These are phyloP conservation scores for Colletotrichum sp. DNA, from an alignment of 2,329 filamentous ascomycete genomes.

Conservation along the genomic window DNA sequence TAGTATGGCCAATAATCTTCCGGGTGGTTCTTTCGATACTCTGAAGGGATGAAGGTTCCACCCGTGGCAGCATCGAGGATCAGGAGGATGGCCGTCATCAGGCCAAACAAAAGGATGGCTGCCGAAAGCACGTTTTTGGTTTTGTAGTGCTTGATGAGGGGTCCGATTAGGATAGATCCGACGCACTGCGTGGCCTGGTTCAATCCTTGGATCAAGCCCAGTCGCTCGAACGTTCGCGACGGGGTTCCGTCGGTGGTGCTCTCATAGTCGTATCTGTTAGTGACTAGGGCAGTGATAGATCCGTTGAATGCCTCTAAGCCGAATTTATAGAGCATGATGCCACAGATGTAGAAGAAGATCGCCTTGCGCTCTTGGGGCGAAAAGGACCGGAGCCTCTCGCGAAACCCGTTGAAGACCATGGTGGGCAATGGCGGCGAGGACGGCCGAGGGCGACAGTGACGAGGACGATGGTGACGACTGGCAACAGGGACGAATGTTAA, in stretches of 20 bases:
- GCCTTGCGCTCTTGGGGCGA: constrained; percentile 45
- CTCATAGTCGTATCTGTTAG: constrained; percentile 49
- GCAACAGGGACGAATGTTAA: neutral
- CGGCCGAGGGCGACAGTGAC: neutral
- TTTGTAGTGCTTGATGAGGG: constrained; percentile 51
- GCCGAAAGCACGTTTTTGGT: constrained; percentile 49
- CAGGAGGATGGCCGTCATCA: constrained; percentile 52
- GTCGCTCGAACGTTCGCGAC: constrained; percentile 45
- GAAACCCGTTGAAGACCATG: neutral
- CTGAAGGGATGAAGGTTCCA: constrained; percentile 42
- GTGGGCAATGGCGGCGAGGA: neutral
- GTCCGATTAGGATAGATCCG: constrained; percentile 55
- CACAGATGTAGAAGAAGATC: constrained; percentile 50
- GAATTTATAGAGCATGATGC: constrained; percentile 59
- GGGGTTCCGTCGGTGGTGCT: neutral
- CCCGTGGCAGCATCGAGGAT: constrained; percentile 54
- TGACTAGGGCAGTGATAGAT: constrained; percentile 52
- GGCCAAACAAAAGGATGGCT: constrained; percentile 48
- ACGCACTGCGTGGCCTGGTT: constrained; percentile 57
- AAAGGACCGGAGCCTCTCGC: constrained; percentile 23
- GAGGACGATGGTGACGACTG: neutral
- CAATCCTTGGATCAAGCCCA: constrained; percentile 51
- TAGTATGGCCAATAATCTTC: constrained; percentile 48
- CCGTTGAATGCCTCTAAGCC: constrained; percentile 57
- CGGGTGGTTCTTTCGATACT: constrained; percentile 30